Percentiles rank a stretch among this genome's conserved stretches.
Evolutionary conservation across 345 rosid species (phyloP).

Genomic region (Acer campestre): DNA sequence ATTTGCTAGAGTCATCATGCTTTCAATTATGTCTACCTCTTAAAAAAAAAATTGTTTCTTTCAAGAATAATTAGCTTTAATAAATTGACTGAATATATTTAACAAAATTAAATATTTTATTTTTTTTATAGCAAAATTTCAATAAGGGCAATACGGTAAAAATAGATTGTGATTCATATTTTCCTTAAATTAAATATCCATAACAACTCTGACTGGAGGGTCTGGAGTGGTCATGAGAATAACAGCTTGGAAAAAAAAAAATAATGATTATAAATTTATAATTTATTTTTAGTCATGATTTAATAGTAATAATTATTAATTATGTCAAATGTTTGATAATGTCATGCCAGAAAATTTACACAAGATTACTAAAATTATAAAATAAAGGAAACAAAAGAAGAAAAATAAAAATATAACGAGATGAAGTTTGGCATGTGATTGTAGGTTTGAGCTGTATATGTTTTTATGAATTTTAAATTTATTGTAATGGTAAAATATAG

Average conservation of each 20-base stretch:
- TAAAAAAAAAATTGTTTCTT: neutral
- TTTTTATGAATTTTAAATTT: no score
- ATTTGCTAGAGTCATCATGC: constrained; percentile 1
- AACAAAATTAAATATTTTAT: neutral
- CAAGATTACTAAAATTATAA: neutral
- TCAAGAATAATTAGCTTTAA: neutral
- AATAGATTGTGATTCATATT: neutral
- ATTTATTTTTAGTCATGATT: neutral
- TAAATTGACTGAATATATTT: neutral
- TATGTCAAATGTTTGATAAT: neutral
- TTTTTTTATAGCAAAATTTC: neutral
- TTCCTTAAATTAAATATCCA: neutral
- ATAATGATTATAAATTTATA: no score
- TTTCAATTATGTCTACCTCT: neutral
- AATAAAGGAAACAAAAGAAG: neutral
- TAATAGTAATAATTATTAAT: neutral
- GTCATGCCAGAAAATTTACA: neutral
- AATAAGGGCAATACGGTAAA: neutral
- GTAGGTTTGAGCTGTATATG: accelerated
- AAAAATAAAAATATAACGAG: neutral
- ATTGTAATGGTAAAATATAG: no score
- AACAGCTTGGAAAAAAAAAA: neutral
- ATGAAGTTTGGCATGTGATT: no score
- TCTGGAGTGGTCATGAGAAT: neutral
- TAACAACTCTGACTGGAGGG: neutral